Conservation (phyloP, 2,329 filamentous ascomycete genomes). For the Sclerotinia minor region DNA sequence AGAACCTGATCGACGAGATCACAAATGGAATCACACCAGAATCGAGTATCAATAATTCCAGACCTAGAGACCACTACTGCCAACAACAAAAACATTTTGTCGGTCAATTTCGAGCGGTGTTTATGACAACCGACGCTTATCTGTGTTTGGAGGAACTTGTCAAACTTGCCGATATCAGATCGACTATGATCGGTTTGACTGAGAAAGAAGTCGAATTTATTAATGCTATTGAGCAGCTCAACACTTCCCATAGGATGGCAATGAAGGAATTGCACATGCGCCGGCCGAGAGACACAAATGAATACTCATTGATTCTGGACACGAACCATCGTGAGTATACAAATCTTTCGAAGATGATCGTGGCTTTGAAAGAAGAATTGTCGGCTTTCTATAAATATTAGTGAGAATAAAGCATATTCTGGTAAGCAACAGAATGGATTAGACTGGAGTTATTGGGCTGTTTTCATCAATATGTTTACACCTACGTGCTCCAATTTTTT, state of each 20-base stretch:
- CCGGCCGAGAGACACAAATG: not conserved
- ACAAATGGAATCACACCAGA: not conserved
- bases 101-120: not conserved
- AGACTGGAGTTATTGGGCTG: not conserved
- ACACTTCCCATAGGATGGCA: not conserved
- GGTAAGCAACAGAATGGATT: not conserved
- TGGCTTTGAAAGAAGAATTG: constrained; percentile 2
- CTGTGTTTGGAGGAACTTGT: not conserved
- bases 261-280: not conserved
- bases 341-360: not conserved
- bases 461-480: not conserved
- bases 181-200: not conserved
- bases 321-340: not conserved
- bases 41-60: not conserved
- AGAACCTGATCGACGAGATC: not conserved
- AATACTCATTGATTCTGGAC: not conserved
- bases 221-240: not conserved
- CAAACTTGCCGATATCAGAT: not conserved
- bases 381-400: not conserved
- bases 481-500: not conserved
- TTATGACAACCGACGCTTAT: not conserved
- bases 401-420: not conserved
- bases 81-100: not conserved
- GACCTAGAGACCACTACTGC: not conserved
- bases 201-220: not conserved